Percentiles rank a stretch among this genome's conserved stretches.
Conservation (phyloP, 2,329 filamentous ascomycete genomes). For the Nothomitra cinnamomea region DNA sequence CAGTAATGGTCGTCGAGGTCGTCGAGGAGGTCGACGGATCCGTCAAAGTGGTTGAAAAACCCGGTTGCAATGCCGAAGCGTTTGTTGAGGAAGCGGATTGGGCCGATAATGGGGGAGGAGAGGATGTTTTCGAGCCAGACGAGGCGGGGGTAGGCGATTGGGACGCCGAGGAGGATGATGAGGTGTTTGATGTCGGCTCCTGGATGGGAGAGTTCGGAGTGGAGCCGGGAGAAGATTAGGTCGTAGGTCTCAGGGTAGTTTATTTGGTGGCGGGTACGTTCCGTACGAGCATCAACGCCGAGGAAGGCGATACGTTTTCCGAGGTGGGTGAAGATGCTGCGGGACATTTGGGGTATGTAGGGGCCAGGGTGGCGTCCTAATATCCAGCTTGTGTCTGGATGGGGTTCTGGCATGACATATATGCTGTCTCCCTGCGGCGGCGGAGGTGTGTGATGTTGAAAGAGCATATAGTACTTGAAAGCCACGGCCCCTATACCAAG, state of each 20-base stretch:
- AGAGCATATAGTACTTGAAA: conserved; percentile 45
- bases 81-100: conserved; percentile 77
- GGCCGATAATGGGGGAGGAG: conserved; percentile 68
- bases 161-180: conserved; percentile 48
- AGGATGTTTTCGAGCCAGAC: conserved; percentile 97
- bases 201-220: conserved; percentile 31
- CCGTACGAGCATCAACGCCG: conserved; percentile 43
- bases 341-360: conserved; percentile 44
- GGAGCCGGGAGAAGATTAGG: conserved; percentile 38
- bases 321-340: conserved; percentile 45
- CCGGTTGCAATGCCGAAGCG: conserved; percentile 73
- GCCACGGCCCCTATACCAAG: conserved; percentile 43
- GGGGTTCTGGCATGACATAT: conserved; percentile 30
- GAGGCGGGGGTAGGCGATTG: conserved; percentile 55
- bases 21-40: conserved; percentile 47
- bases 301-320: conserved; percentile 47
- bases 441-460: conserved; percentile 65
- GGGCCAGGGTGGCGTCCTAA: conserved; percentile 55
- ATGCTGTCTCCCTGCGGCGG: conserved; percentile 64
- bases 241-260: conserved; percentile 59
- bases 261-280: conserved; percentile 64
- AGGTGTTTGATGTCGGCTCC: conserved; percentile 44
- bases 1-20: conserved; percentile 65
- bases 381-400: conserved; percentile 58
- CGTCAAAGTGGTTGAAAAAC: conserved; percentile 88